phyloP scores from a whole-genome alignment of 1,284 basidiomycete species.

The Naganishia sp. region DNA sequence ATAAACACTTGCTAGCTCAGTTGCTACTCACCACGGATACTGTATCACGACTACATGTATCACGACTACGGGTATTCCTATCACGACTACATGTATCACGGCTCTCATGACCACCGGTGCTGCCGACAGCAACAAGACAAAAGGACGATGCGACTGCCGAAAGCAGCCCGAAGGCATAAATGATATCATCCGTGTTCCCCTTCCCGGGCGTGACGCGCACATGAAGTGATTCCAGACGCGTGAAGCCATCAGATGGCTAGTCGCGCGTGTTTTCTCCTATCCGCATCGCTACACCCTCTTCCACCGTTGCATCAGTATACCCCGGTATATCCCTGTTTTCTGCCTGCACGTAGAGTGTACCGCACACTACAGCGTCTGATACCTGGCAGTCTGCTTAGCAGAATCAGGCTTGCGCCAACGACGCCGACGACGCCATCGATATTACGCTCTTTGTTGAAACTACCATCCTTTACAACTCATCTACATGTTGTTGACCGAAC shows the following conservation, averaged over 20 bases:
- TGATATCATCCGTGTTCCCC: background rate
- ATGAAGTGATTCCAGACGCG: slow-evolving; percentile 10
- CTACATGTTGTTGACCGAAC: slow-evolving; percentile 81
- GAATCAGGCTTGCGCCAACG: background rate
- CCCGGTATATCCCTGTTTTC: background rate
- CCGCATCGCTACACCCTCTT: background rate
- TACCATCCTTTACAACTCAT: background rate
- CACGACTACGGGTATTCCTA: too few relatives aligned
- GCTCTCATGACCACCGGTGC: too few relatives aligned
- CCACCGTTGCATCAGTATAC: background rate
- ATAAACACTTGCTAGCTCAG: too few relatives aligned
- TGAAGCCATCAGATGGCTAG: slow-evolving; percentile 5
- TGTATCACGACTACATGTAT: too few relatives aligned
- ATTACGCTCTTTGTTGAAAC: background rate
- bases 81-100: too few relatives aligned
- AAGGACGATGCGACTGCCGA: too few relatives aligned
- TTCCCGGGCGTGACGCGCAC: slow-evolving; percentile 5
- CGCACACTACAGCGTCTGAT: slow-evolving; percentile 7
- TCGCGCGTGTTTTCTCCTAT: background rate
- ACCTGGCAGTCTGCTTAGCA: slow-evolving; percentile 11
- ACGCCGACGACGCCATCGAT: background rate
- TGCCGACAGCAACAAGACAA: too few relatives aligned
- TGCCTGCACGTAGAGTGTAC: background rate
- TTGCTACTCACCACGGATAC: too few relatives aligned
- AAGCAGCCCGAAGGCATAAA: background rate